Base-by-base conservation (phyloP, 148 eudicot genomes). In the Nepenthes mirabilis region DNA sequence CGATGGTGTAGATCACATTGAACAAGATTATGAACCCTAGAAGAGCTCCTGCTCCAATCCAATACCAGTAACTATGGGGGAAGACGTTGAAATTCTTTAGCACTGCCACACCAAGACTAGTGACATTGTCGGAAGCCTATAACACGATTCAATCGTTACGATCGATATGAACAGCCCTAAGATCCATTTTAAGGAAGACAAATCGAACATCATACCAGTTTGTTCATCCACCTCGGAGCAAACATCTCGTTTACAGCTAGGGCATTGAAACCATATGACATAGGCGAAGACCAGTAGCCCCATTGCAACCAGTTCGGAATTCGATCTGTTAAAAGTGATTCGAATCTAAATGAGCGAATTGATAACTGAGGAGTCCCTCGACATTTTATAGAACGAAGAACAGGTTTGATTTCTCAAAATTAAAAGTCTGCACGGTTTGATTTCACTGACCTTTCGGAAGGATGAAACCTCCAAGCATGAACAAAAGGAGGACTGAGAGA, bases 381-480 rank as follows among this genome's bases (percentile, higher is more conserved):
- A 40, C 4, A 40, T 40, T 3, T 40, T 40, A 23, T 40, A 40
- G 8, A 40, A 40, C 45, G 45, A 40, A 40, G 45, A 40, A 3
- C 45, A 40, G 8, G 45, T 8, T 3, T 23, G 10, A 49, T 10
- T 49, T 10, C 14, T 49, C 52, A 49, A 12, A 2, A 0, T 49
- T n/a, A 0, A 49, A 49, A 11, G 13, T 49, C 52, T 49, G 3
- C 52, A 5, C 11, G 52, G 10, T 40, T 40, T 40, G 4, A 49
- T 2, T 8, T 55, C 14, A 68, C 83, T 59, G 55, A 91, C 98
- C 83, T 86, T 65, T 83, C 14, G 95, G 98, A 62, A 93, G 95
- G 75, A 93, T 83, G 72, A 93, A 93, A 40, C 98, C 98, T 53
- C 96, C 98, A 68, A 93, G 86, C 77, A 88, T 59, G 77, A 93